phyloP scores from a whole-genome alignment of 2,329 filamentous ascomycete genomes.

The Leptographium galeiforme region DNA sequence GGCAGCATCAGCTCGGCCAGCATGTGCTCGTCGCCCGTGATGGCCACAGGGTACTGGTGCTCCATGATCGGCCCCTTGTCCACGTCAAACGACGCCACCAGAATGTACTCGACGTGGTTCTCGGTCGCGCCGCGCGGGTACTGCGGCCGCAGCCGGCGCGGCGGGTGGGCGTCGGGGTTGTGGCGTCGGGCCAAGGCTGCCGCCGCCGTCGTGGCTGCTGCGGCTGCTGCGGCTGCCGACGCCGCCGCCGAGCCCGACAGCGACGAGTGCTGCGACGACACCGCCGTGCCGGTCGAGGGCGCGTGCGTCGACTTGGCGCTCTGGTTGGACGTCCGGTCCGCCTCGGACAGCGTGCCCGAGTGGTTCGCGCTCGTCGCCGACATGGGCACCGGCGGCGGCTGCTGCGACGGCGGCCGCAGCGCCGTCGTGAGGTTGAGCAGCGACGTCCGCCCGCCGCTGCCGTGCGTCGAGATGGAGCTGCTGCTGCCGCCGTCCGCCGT shows the following conservation, averaged over 20 bases:
- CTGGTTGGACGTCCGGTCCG: slow-evolving; percentile 43
- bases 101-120: slow-evolving; percentile 97
- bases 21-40: slow-evolving; percentile 96
- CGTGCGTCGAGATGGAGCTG: slow-evolving; percentile 15
- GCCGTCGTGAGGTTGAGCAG: slow-evolving; percentile 17
- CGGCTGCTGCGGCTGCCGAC: not conserved
- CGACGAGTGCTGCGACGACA: slow-evolving; percentile 47
- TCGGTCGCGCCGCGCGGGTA: slow-evolving; percentile 63
- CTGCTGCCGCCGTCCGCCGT: slow-evolving; percentile 15
- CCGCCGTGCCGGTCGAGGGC: slow-evolving; percentile 39
- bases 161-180: slow-evolving; percentile 35
- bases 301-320: slow-evolving; percentile 45
- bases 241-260: slow-evolving; percentile 26
- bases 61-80: slow-evolving; percentile 96
- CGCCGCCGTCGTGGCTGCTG: not conserved
- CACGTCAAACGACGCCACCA: slow-evolving; percentile 95
- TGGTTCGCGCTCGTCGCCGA: not conserved
- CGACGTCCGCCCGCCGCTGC: slow-evolving; percentile 36
- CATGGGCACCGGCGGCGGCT: not conserved
- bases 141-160: slow-evolving; percentile 53
- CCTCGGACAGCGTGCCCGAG: slow-evolving; percentile 19
- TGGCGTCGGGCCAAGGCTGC: slow-evolving; percentile 22
- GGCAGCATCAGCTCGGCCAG: slow-evolving; percentile 96
- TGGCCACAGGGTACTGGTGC: slow-evolving; percentile 88
- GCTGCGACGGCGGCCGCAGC: not conserved